Evolutionary conservation across 139 green algal species (phyloP).

Genomic region (Pseudopediastrum boryanum): DNA sequence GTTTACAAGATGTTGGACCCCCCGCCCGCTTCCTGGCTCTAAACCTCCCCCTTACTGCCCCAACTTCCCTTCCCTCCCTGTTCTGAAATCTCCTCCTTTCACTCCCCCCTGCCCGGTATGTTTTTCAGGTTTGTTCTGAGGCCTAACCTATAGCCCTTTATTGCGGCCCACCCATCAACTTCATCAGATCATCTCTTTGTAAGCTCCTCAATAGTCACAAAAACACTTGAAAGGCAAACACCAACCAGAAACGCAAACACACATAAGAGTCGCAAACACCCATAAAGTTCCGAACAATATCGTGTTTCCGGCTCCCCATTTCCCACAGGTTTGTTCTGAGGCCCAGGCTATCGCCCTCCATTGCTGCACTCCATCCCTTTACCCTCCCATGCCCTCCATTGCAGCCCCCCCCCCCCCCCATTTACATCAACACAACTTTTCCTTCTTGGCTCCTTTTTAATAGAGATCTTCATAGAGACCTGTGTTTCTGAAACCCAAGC

Average conservation of each 20-base stretch:
- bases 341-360: no score
- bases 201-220: no score
- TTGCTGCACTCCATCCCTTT: no score
- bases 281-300: no score
- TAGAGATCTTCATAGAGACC: not conserved
- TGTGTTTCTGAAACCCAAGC: not conserved
- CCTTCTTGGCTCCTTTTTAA: no score
- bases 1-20: not conserved
- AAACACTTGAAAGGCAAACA: no score
- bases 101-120: not conserved
- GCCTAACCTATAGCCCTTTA: constrained; percentile 16
- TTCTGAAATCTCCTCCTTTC: no score
- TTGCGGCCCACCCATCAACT: constrained; percentile 22
- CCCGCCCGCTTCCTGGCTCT: not conserved
- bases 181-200: constrained; percentile 5
- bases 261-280: not conserved
- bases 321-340: no score
- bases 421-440: constrained; percentile 10
- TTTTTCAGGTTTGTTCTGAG: constrained; percentile 24
- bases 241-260: not conserved
- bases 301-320: not conserved
- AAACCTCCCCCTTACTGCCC: not conserved
- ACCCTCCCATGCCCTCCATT: no score
- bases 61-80: no score
- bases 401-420: no score